Percentiles rank a stretch among this genome's conserved stretches.
phyloP scores from a whole-genome alignment of 805 yeast genomes.

The Clavispora phyllophila region DNA sequence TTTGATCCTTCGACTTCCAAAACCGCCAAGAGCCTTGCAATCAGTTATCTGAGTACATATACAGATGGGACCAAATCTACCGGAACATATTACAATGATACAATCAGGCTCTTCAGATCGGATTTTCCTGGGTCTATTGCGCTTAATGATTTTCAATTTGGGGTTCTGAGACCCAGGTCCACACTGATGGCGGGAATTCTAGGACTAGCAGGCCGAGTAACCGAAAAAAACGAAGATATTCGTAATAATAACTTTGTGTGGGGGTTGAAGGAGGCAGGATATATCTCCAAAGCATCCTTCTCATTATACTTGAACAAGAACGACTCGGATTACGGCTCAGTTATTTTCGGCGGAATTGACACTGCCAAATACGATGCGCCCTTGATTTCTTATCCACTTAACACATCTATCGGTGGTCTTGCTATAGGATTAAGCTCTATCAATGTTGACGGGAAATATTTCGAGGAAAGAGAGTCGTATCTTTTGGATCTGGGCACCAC shows the following conservation, averaged over 20 bases:
- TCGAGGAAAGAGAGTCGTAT: conserved; percentile 3
- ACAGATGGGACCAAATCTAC: conserved; percentile 4
- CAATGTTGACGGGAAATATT: conserved; percentile 3
- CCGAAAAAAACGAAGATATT: conserved; percentile 6
- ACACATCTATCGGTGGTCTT: conserved; percentile 4
- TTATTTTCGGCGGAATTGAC: conserved; percentile 33
- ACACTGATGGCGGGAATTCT: background rate
- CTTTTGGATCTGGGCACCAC: conserved; percentile 14
- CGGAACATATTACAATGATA: conserved; percentile 10
- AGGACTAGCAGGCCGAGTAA: conserved; percentile 12
- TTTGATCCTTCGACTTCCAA: conserved; percentile 2
- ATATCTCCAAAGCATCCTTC: conserved; percentile 7
- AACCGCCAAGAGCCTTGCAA: conserved; percentile 5
- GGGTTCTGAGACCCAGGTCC: conserved; percentile 1
- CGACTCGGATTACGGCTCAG: conserved; percentile 10
- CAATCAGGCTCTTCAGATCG: conserved; percentile 1
- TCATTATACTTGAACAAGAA: conserved; percentile 12
- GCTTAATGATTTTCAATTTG: conserved; percentile 10
- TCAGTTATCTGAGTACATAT: conserved; percentile 6
- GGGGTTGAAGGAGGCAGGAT: conserved; percentile 4
- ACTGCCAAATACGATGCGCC: conserved; percentile 21
- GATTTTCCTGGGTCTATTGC: background rate
- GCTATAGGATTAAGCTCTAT: conserved; percentile 4
- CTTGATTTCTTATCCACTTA: conserved; percentile 1
- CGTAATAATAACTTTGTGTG: conserved; percentile 5